A percentile compares a stretch with the other conserved stretches of the same genome.
Conservation (phyloP, 495 filamentous ascomycete genomes). For the Aspergillus saccharolyticus region DNA sequence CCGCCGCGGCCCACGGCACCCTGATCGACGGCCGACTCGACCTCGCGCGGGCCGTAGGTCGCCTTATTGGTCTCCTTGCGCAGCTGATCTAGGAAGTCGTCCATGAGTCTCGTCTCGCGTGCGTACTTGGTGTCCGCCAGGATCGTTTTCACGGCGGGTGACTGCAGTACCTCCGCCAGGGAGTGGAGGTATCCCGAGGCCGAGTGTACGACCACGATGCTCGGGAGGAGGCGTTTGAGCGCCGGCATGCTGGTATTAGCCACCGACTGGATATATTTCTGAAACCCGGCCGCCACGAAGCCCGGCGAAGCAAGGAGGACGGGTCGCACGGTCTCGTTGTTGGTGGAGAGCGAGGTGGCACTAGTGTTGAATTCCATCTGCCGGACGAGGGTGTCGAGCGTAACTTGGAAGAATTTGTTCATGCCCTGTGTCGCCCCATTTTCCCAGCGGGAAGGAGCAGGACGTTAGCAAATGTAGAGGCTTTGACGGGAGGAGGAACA, state of each 20-base stretch:
- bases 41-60: slow-evolving; percentile 85
- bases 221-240: slow-evolving; percentile 60
- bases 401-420: slow-evolving; percentile 74
- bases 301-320: slow-evolving; percentile 88
- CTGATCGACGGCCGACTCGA: slow-evolving; percentile 79
- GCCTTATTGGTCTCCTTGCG: slow-evolving; percentile 84
- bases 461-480: too few relatives aligned
- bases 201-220: slow-evolving; percentile 74
- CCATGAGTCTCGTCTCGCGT: slow-evolving; percentile 78
- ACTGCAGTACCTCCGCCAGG: slow-evolving; percentile 79
- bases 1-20: slow-evolving; percentile 85
- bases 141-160: slow-evolving; percentile 65
- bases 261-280: slow-evolving; percentile 68
- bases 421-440: slow-evolving; percentile 50
- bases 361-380: slow-evolving; percentile 68
- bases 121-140: slow-evolving; percentile 84
- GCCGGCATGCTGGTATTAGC: slow-evolving; percentile 52
- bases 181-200: slow-evolving; percentile 79
- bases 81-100: slow-evolving; percentile 73
- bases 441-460: background rate
- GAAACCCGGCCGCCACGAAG: slow-evolving; percentile 77
- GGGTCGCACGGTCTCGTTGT: slow-evolving; percentile 48
- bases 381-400: slow-evolving; percentile 67
- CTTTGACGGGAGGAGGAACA: too few relatives aligned
- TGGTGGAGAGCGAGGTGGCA: slow-evolving; percentile 29